Base-by-base conservation (phyloP, 371 early-diverging fungal genomes). In the Sporodiniella umbellata region DNA sequence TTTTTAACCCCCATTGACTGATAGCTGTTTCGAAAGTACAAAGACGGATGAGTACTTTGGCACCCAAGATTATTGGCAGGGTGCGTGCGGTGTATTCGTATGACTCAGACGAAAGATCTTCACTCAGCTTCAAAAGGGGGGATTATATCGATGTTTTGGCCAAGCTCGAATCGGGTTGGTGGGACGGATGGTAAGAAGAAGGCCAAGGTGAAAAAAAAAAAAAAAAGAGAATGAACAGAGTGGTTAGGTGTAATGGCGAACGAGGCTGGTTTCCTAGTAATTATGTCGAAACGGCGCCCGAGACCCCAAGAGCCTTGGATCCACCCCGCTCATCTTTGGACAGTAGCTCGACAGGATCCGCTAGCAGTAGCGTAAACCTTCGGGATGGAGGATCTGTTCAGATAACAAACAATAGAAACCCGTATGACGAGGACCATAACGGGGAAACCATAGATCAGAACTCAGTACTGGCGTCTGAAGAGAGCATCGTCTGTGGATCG, bases 211-310 rank as follows among this genome's bases (percentile, higher is more conserved):
- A n/a, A n/a, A n/a, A n/a, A n/a, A n/a, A n/a, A 22, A 46, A 40
- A 21, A 26, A 33, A 39, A 25, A 25, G 11, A 28, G 21, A 30
- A 21, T 2, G 10, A 28, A 24, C 25, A 14, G 3, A 11, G 42
- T 23, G 6, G 2, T 8, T 51, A 72, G 72, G 66, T 73, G 82
- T 56, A 75, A 78, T 55, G 81, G 76, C 35, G 55, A 61, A 52
- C 75, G 83, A 51, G 93, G 93, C 24, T 93, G 93, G 93, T 93
- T 93, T 64, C 95, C 93, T 4, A 86, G 88, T 30, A 90, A 89
- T 57, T 92, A 84, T 67, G 89, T 92, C 11, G 75, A 82, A 53
- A 53, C 39, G 1, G 8, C 2, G 37, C 42, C 7, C 17, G 35
- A 21, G n/a, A 14, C 10, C 23, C 40, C 26, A 24, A 12, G 46